Evolutionary conservation across 2,329 filamentous ascomycete genomes (phyloP).

Genomic region (Talaromyces sp.): DNA sequence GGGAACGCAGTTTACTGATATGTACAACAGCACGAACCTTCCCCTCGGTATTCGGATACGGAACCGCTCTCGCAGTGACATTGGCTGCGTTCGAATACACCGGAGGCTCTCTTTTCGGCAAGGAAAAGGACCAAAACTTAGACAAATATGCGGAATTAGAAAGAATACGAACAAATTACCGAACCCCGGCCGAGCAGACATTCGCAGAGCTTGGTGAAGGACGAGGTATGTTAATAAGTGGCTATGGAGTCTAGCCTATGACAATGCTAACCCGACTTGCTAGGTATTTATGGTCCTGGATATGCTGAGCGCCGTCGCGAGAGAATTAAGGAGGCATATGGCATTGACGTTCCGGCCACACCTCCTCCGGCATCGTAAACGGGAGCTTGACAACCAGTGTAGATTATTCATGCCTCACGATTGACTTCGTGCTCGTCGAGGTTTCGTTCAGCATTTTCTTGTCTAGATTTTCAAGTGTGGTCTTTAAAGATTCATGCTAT

Average conservation of each 20-base stretch:
- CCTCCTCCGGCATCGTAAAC: slow-evolving; percentile 40
- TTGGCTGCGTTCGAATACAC: slow-evolving; percentile 67
- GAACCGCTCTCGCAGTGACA: slow-evolving; percentile 55
- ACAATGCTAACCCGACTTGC: slow-evolving; percentile 1
- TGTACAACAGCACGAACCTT: slow-evolving; percentile 57
- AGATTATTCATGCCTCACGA: slow-evolving; percentile 24
- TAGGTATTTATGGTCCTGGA: slow-evolving; percentile 75
- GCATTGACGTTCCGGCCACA: slow-evolving; percentile 73
- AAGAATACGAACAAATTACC: slow-evolving; percentile 67
- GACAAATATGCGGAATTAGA: slow-evolving; percentile 77
- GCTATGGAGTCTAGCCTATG: neutral
- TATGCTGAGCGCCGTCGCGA: slow-evolving; percentile 81
- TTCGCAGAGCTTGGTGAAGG: slow-evolving; percentile 80
- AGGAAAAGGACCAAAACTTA: slow-evolving; percentile 54
- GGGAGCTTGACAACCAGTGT: slow-evolving; percentile 24
- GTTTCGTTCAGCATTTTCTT: slow-evolving; percentile 5
- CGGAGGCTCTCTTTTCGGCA: slow-evolving; percentile 59
- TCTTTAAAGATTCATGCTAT: neutral
- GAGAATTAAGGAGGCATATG: slow-evolving; percentile 81
- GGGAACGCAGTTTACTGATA: slow-evolving; percentile 4
- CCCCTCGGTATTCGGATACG: slow-evolving; percentile 68
- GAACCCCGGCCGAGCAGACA: slow-evolving; percentile 74
- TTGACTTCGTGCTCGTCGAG: slow-evolving; percentile 6
- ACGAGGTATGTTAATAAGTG: slow-evolving; percentile 59
- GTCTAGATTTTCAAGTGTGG: neutral